phyloP scores from a whole-genome alignment of 176 grass and related monocot genomes.

The Pharus latifolius region DNA sequence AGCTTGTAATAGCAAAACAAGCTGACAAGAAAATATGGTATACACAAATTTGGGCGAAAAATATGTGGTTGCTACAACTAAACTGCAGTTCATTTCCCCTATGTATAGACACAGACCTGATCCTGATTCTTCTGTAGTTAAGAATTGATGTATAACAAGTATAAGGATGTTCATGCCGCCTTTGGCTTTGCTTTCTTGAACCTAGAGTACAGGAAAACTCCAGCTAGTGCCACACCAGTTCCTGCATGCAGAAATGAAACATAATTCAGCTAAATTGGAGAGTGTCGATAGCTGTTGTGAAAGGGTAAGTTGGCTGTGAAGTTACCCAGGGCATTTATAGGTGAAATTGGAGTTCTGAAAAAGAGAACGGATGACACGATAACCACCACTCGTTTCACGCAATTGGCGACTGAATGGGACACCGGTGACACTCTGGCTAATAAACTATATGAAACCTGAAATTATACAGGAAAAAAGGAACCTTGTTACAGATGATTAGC shows the following conservation, averaged over 20 bases:
- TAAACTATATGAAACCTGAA: slow-evolving; percentile 83
- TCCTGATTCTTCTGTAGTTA: slow-evolving; percentile 7
- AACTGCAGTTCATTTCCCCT: slow-evolving; percentile 5
- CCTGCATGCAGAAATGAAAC: slow-evolving; percentile 15
- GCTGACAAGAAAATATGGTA: slow-evolving; percentile 7
- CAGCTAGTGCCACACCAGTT: slow-evolving; percentile 42
- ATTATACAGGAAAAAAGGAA: slow-evolving; percentile 6
- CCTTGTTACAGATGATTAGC: background rate
- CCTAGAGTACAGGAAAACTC: slow-evolving; percentile 55
- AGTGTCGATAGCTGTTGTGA: background rate
- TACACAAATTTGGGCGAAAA: background rate
- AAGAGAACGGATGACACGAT: slow-evolving; percentile 68
- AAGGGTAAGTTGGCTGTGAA: background rate
- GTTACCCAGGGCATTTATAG: slow-evolving; percentile 69
- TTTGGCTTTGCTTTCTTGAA: slow-evolving; percentile 38
- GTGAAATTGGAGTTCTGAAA: slow-evolving; percentile 69
- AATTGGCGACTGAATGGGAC: slow-evolving; percentile 76
- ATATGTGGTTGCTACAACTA: background rate
- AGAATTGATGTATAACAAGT: background rate
- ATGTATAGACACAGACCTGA: background rate
- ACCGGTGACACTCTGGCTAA: slow-evolving; percentile 71
- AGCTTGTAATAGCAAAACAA: slow-evolving; percentile 4
- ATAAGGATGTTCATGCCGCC: slow-evolving; percentile 7
- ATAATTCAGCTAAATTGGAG: background rate
- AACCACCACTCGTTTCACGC: slow-evolving; percentile 73